A percentile compares a stretch with the other conserved stretches of the same genome.
Evolutionary conservation across 805 yeast species (phyloP).

Genomic region (Metschnikowia continentalis): DNA sequence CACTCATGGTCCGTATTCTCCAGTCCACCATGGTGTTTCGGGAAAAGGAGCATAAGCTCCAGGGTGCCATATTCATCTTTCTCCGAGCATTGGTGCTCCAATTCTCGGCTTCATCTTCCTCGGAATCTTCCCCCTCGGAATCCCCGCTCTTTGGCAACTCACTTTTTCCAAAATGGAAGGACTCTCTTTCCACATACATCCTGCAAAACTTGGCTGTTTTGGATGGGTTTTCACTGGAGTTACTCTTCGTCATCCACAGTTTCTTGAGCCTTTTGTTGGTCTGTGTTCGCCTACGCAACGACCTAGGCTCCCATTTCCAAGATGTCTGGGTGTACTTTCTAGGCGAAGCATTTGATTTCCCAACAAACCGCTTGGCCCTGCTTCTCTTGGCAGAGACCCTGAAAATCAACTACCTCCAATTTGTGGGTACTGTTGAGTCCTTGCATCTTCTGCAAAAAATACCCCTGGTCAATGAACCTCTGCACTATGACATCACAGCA

Average conservation of each 20-base stretch:
- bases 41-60: slow-evolving; percentile 16
- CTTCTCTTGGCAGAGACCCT: background rate
- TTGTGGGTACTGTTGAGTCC: background rate
- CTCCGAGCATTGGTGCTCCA: slow-evolving; percentile 10
- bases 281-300: slow-evolving; percentile 4
- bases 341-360: background rate
- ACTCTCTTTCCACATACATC: slow-evolving; percentile 15
- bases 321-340: slow-evolving; percentile 6
- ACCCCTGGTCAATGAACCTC: background rate
- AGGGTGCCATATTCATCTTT: slow-evolving; percentile 14
- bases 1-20: slow-evolving; percentile 27
- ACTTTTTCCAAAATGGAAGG: slow-evolving; percentile 16
- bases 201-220: slow-evolving; percentile 13
- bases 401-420: background rate
- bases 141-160: slow-evolving; percentile 5
- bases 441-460: background rate
- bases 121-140: too few species aligned
- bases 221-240: background rate
- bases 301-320: background rate
- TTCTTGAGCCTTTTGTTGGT: slow-evolving; percentile 10
- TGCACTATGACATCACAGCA: background rate
- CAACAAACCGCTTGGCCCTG: slow-evolving; percentile 7
- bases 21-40: slow-evolving; percentile 18
- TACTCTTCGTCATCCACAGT: slow-evolving; percentile 3
- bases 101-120: background rate